Evolutionary conservation across 1,284 basidiomycete species (phyloP).

Genomic region (Tilletiopsis washingtonensis): DNA sequence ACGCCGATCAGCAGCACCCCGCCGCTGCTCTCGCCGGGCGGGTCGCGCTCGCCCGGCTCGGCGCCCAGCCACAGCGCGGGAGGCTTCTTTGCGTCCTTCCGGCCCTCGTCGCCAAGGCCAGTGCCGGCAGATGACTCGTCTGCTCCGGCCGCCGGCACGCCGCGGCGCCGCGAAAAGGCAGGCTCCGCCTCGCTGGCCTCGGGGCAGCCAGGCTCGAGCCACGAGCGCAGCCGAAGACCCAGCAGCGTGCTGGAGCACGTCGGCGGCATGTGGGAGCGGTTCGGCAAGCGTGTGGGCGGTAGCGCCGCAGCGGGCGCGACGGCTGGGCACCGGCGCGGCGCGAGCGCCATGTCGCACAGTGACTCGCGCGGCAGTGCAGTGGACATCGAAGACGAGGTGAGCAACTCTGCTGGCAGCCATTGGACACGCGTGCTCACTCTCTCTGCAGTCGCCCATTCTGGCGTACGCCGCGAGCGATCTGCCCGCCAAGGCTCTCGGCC

Average conservation of each 20-base stretch:
- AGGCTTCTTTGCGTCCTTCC: constrained; percentile 23
- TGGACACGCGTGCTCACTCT: no score
- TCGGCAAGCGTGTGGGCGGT: constrained; percentile 28
- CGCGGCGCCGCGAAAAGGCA: no score
- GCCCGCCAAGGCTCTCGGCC: no score
- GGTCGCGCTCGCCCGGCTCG: no score
- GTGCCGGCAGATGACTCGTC: neutral
- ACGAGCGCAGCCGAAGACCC: constrained; percentile 10
- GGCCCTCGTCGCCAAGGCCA: constrained; percentile 20
- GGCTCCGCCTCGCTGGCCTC: neutral
- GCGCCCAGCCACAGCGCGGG: neutral
- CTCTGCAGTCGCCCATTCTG: no score
- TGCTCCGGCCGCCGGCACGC: neutral
- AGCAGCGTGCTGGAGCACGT: constrained; percentile 41
- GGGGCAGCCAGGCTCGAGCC: constrained; percentile 6
- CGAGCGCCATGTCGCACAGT: constrained; percentile 1
- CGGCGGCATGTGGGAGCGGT: constrained; percentile 32
- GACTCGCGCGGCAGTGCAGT: constrained; percentile 10
- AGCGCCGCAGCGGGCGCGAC: constrained; percentile 13
- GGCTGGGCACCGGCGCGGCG: constrained; percentile 9
- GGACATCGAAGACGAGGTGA: constrained; percentile 5
- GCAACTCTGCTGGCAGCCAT: neutral
- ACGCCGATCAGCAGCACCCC: no score
- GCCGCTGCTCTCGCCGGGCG: neutral
- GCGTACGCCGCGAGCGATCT: no score